Base-by-base conservation (phyloP, 306 rosid species). In the Cicer bijugum region DNA sequence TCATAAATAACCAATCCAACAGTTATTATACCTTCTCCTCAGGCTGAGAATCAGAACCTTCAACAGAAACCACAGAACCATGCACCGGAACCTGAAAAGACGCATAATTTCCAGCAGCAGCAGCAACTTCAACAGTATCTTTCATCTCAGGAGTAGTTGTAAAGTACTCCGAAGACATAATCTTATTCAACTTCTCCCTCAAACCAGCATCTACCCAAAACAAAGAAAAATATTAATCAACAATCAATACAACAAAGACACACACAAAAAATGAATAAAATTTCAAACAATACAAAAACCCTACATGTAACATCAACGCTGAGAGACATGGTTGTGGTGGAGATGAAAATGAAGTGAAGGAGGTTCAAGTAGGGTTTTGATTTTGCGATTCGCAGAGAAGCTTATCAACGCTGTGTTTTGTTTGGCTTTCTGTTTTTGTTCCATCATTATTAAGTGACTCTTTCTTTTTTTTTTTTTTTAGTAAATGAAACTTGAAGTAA, bases 91-190 rank as follows among this genome's bases (percentile, higher is more conserved):
- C 90, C 85, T 87, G 96, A 53, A 88, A 95, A 39, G 92, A 67
- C 14, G 76, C 85, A 74, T 88, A 94, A 71, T 78, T 88, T 51
- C 95, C 98, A 16, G 86, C 90, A 56, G 93, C 91, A 15, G 94
- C 97, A 19, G 91, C 92, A 77, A 91, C 95, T 45, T 92, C 99
- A 51, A 87, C 93, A 0, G 98, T 71, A 82, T 87, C 97, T 80
- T 91, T 91, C 86, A 95, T 91, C 88, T 91, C 96, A 2, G 99
- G 99, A 4, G 92, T 81, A 12, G 92, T 95, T 52, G 83, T 91
- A 67, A 90, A 88, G 71, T 95, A 95, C 66, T 88, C 97, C 0
- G 97, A 90, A 47, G 93, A 88, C 97, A 95, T 88, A 43, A 95
- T 91, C 86, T 90, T 95, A 50, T 82, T 79, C 66, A 95, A 86